phyloP scores from a whole-genome alignment of 2,329 filamentous ascomycete species.

The Nemania diffusa region DNA sequence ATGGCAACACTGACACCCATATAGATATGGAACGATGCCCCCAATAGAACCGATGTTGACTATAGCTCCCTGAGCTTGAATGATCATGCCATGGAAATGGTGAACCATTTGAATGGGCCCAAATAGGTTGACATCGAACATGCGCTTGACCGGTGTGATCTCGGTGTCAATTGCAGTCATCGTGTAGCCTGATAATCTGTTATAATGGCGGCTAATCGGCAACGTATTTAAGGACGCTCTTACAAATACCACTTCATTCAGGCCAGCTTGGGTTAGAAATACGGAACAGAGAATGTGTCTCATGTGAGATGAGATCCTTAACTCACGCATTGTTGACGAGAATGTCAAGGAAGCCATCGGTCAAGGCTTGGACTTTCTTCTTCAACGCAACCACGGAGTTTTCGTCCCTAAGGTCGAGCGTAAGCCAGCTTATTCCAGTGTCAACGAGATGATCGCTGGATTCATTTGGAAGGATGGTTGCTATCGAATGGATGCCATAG shows the following conservation, averaged over 20 bases:
- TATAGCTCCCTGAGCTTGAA: constrained; percentile 37
- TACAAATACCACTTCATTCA: no score
- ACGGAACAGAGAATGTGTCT: no score
- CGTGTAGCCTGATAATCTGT: neutral
- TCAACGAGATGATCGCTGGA: constrained; percentile 31
- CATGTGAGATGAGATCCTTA: no score
- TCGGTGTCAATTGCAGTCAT: neutral
- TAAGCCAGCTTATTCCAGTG: constrained; percentile 29
- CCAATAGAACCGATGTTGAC: constrained; percentile 46
- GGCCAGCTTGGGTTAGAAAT: no score
- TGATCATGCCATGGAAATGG: constrained; percentile 33
- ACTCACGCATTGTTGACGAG: constrained; percentile 36
- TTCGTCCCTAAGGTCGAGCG: constrained; percentile 36
- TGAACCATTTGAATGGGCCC: neutral
- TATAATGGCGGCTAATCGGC: neutral
- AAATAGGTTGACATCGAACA: constrained; percentile 3
- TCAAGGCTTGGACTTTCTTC: neutral
- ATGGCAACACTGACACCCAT: constrained; percentile 30
- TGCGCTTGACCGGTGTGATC: neutral
- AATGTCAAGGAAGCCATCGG: constrained; percentile 21
- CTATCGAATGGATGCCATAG: constrained; percentile 24
- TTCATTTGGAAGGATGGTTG: no score
- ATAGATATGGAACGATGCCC: constrained; percentile 42
- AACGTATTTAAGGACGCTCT: no score
- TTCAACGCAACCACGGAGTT: constrained; percentile 10